Base-by-base conservation (phyloP, 768 basidiomycete species). In the Tulasnella sp. region DNA sequence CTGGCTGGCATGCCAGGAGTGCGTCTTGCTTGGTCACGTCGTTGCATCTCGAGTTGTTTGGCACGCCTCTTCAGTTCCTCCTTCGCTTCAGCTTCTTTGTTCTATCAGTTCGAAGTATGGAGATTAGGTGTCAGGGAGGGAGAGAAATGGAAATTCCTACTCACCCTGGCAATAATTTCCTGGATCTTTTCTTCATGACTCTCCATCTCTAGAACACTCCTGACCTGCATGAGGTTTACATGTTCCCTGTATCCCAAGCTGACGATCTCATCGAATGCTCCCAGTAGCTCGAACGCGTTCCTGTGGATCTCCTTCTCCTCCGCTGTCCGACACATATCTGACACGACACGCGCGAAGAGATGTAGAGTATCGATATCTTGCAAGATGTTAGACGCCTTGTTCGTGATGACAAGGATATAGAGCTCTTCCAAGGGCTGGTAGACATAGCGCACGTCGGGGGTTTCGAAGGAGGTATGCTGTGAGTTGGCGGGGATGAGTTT, bases 51-150 rank as follows among this genome's bases (percentile, higher is more conserved):
- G 63, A 99, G 82, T 68, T 97, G 93, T 70, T 96, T 96, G 0
- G 96, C 94, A 29, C 95, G 86, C 42, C 96, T 84, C 71, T 98
- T 98, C 69, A 99, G 85, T 68, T 97, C 95, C 70, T 99, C 96
- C 70, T 99, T 99, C 1, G 95, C 96, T 68, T 99, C 96, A 4
- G 92, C 92, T 73, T 99, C 96, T 73, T 98, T 98, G 77, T 99
- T 98, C 86, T 94, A 64, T 45, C 17, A 32, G 8, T 10, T 34
- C n/a, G 13, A 23, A 7, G 17, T 42, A 1, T 1, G 24, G 54
- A 48, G 45, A 21, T 41, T 24, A 54, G 42, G 29, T 26, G 26
- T 8, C 34, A 24, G 24, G 52, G 1, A 17, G 13, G 8, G 30
- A 2, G n/a, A 30, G 15, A 38, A 10, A 0, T n/a, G 13, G 21